Base-by-base conservation (phyloP, 2,329 filamentous ascomycete genomes). In the Dendryphion nanum region DNA sequence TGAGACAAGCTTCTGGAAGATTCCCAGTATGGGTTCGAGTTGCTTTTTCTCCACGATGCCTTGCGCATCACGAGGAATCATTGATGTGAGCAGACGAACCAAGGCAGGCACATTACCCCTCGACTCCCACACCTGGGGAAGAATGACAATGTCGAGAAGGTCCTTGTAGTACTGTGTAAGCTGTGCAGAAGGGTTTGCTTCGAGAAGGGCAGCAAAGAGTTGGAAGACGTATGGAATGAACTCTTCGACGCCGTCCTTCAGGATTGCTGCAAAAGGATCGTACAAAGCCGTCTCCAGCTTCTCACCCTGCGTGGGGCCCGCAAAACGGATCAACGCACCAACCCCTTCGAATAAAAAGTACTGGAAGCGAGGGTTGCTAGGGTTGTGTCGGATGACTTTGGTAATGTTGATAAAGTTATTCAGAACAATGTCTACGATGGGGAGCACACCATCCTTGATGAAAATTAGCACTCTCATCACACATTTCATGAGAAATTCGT, bases 191-290 rank as follows among this genome's bases (percentile, higher is more conserved):
- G 88, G 86, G 54, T 93, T 91, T 6, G 85, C 81, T 67, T 97
- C 91, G 3, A 98, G 77, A 12, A 98, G 78, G 36, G 91, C 87
- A 3, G 91, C 88, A 47, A 97, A 86, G 23, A 98, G 79, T 64
- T 98, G 93, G 75, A 98, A 95, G 37, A 97, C 83, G 55, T 97
- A 98, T 4, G 91, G 93, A 59, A 89, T 85, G 61, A 98, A 98
- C 69, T 98, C 93, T 50, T 89, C 83, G 18, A 97, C 84, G 56
- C 93, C 88, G 48, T 87, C 84, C 15, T 81, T 78, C 20, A 98
- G 75, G 35, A 96, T 84, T 39, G 77, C 76, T 41, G 88, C 83
- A 62, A 97, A 93, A 1, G 90, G 86, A 37, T 81, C 75, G 74
- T 93, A 96, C 2, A 98, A 75, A 40, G 82, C 82, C 43, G 83